phyloP scores from a whole-genome alignment of 306 rosid genomes.

The Inga oerstediana region DNA sequence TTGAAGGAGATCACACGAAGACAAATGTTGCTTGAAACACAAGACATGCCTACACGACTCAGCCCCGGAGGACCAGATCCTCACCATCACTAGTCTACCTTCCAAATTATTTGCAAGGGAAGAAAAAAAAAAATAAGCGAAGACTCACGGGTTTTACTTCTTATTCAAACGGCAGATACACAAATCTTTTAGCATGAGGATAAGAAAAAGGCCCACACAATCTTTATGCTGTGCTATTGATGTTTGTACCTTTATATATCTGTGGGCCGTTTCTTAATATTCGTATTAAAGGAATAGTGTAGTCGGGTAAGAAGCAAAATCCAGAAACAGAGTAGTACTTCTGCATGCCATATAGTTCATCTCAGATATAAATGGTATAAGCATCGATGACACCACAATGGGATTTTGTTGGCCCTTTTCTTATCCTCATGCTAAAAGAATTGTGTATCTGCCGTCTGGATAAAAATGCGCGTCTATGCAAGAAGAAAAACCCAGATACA shows the following conservation, averaged over 20 bases:
- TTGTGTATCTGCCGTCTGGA: neutral
- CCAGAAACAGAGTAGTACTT: neutral
- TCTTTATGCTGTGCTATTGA: neutral
- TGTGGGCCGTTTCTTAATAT: neutral
- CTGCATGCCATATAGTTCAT: neutral
- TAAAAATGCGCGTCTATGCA: neutral
- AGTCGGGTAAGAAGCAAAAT: neutral
- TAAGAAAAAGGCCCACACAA: conserved; percentile 1
- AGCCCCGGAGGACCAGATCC: conserved; percentile 51
- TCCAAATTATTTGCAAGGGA: conserved; percentile 10
- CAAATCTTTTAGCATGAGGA: neutral
- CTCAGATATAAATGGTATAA: conserved; percentile 12
- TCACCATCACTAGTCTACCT: conserved; percentile 35
- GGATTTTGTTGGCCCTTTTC: neutral
- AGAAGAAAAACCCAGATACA: neutral
- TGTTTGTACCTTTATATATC: conserved; percentile 18
- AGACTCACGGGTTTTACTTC: neutral
- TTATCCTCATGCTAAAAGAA: conserved; percentile 2
- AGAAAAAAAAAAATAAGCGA: neutral
- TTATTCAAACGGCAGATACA: neutral
- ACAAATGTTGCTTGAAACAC: conserved; percentile 22
- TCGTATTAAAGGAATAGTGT: neutral
- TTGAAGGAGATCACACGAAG: conserved; percentile 38
- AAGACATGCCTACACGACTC: conserved; percentile 20
- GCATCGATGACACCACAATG: neutral